Evolutionary conservation across 352 stramenopile species (phyloP).

Genomic region (Pythium insidiosum): DNA sequence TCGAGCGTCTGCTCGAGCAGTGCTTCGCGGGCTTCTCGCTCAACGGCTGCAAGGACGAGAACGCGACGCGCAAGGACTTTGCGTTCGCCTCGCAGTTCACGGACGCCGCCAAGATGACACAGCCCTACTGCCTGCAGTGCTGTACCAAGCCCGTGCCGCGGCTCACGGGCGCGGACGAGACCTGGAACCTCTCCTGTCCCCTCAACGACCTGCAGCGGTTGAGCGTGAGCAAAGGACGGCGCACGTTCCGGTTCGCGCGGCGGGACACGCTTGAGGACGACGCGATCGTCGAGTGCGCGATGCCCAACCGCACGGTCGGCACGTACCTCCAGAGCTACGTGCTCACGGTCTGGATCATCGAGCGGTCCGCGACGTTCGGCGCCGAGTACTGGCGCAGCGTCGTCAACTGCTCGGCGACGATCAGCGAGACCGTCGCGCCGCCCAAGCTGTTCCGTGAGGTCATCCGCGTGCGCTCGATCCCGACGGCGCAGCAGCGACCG

Average conservation of each 20-base stretch:
- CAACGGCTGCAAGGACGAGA: slow-evolving; percentile 46
- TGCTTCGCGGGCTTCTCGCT: slow-evolving; percentile 61
- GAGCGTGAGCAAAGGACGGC: slow-evolving; percentile 51
- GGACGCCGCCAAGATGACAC: slow-evolving; percentile 22
- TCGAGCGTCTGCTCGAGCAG: slow-evolving; percentile 30
- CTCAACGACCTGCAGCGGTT: slow-evolving; percentile 56
- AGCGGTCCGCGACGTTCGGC: slow-evolving; percentile 34
- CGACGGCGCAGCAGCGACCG: slow-evolving; percentile 15
- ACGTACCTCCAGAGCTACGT: slow-evolving; percentile 52
- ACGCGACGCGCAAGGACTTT: slow-evolving; percentile 41
- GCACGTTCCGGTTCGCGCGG: slow-evolving; percentile 50
- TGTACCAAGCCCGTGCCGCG: slow-evolving; percentile 57
- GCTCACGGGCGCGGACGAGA: slow-evolving; percentile 43
- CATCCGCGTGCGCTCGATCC: slow-evolving; percentile 49
- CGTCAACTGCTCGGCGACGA: slow-evolving; percentile 50
- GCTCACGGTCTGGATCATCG: slow-evolving; percentile 46
- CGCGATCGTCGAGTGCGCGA: slow-evolving; percentile 39
- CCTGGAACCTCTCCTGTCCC: slow-evolving; percentile 68
- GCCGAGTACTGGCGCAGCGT: slow-evolving; percentile 59
- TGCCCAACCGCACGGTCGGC: slow-evolving; percentile 37
- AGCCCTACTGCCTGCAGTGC: slow-evolving; percentile 64
- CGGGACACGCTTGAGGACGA: slow-evolving; percentile 44
- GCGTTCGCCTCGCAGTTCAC: slow-evolving; percentile 53
- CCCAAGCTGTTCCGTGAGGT: slow-evolving; percentile 42
- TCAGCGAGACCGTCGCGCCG: slow-evolving; percentile 31